Evolutionary conservation across 257 asterid genomes (phyloP), one percentile per base, ranked within the genome.

Genomic region (Fraxinus pennsylvanica): DNA sequence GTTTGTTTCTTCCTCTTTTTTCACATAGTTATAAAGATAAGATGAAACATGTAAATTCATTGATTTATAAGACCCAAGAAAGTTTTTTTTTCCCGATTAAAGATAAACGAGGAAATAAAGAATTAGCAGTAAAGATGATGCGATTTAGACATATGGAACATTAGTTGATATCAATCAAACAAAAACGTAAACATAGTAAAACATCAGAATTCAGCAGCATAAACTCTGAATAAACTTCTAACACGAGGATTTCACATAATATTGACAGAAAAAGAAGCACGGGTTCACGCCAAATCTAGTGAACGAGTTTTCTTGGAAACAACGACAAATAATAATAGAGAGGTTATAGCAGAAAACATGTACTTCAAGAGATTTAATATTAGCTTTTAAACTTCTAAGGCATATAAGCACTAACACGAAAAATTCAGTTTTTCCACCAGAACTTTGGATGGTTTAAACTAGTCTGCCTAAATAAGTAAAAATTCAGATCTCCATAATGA

Each of bases 1-100:
- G 78, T 63, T 21, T 27, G 35, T 9, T 63, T 27, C 33, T 63
- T 27, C n/a, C 17, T 25, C 82, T 72, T 63, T 69, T 27, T 13
- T 22, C 25, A 22, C 27, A 27, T 9, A 27, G 69, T 15, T 9
- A 21, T 2, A 59, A 59, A 59, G 13, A 22, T 9, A 21, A 57
- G 25, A 9, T 59, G 67, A 59, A 59, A 21, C 67, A 22, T 5
- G 14, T 19, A 7, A 59, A 57, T 19, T 57, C 66, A 7, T 19
- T 57, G 59, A 57, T 57, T 57, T 57, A 57, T 8, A 21, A 57
- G 12, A n/a, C 66, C 29, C 29, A 57, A 57, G 12, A 57, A 57
- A 7, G 6, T 25, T 19, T 6, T 57, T 6, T 13, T 14, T 0
- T 4, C n/a, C 29, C 8, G 1, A n/a, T 57, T 57, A n/a, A 6